Evolutionary conservation across 1,284 basidiomycete genomes (phyloP).

Genomic region (Pseudozyma hubeiensis): DNA sequence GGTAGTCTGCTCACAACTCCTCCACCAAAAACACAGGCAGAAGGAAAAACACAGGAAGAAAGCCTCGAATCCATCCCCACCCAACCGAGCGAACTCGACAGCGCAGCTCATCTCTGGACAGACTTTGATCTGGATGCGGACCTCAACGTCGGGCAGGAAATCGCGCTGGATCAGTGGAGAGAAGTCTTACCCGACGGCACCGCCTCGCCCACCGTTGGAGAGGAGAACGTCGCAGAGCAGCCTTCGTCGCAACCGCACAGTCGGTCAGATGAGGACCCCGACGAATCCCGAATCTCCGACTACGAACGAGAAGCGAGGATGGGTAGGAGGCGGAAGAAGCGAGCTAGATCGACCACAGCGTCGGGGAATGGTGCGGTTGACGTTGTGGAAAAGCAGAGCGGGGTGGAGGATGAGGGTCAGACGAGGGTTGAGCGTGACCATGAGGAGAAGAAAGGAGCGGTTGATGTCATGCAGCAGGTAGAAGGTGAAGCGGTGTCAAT

Average conservation of each 20-base stretch:
- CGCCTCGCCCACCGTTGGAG: background rate
- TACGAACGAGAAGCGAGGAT: constrained; percentile 23
- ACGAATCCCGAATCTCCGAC: constrained; percentile 35
- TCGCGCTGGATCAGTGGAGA: no score
- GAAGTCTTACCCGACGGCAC: no score
- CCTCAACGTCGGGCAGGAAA: background rate
- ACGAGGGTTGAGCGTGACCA: no score
- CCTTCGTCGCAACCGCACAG: background rate
- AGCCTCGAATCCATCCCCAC: background rate
- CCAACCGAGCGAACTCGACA: background rate
- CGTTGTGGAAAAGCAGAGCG: background rate
- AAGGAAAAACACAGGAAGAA: background rate
- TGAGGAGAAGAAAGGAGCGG: no score
- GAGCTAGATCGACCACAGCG: background rate
- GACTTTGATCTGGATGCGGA: constrained; percentile 26
- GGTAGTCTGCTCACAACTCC: constrained; percentile 3
- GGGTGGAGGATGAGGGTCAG: no score
- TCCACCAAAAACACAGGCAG: background rate
- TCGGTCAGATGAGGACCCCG: constrained; percentile 13
- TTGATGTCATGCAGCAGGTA: no score
- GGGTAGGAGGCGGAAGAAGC: background rate
- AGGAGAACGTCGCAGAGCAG: background rate
- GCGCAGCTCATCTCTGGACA: constrained; percentile 5
- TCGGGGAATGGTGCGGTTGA: background rate
- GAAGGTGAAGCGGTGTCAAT: no score